A percentile compares a stretch with the other conserved stretches of the same genome.
phyloP scores from a whole-genome alignment of 331 rosid species.

The Acacia pycnantha region DNA sequence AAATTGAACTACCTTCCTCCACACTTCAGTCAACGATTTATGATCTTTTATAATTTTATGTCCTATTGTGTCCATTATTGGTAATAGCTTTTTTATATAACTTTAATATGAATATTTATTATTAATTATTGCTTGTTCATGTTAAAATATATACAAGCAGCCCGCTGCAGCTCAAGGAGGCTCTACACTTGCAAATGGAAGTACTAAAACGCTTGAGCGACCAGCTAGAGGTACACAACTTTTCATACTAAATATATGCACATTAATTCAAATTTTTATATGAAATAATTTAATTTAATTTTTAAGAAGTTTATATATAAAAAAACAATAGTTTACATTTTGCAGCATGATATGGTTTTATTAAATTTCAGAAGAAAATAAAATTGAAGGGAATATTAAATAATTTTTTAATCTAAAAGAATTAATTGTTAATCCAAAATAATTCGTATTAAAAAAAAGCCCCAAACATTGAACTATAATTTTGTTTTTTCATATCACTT shows the following conservation, averaged over 20 bases:
- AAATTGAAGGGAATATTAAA: neutral
- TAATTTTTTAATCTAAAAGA: neutral
- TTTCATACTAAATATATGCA: too few relatives aligned
- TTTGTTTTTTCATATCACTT: neutral
- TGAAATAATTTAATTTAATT: too few relatives aligned
- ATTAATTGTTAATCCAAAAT: neutral
- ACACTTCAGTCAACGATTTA: neutral
- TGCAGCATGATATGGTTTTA: neutral
- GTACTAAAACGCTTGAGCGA: slow-evolving; percentile 29
- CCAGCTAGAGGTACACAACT: slow-evolving; percentile 34
- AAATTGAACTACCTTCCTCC: neutral
- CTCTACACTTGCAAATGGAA: slow-evolving; percentile 39
- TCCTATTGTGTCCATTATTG: neutral
- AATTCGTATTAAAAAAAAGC: too few relatives aligned
- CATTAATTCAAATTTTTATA: too few relatives aligned
- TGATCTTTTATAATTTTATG: neutral
- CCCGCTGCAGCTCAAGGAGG: slow-evolving; percentile 47
- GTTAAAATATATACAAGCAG: slow-evolving; percentile 24
- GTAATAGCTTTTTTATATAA: neutral
- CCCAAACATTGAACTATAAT: too few relatives aligned
- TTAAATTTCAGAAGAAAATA: neutral
- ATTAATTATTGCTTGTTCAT: neutral
- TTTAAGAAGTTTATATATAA: too few relatives aligned
- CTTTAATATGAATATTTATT: neutral
- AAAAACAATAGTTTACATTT: too few relatives aligned